Percentiles rank a stretch among this genome's conserved stretches.
These are phyloP conservation scores for Bocquillonia castaneifolia DNA, from an alignment of 441 rosid genomes.

Conservation along the genomic window DNA sequence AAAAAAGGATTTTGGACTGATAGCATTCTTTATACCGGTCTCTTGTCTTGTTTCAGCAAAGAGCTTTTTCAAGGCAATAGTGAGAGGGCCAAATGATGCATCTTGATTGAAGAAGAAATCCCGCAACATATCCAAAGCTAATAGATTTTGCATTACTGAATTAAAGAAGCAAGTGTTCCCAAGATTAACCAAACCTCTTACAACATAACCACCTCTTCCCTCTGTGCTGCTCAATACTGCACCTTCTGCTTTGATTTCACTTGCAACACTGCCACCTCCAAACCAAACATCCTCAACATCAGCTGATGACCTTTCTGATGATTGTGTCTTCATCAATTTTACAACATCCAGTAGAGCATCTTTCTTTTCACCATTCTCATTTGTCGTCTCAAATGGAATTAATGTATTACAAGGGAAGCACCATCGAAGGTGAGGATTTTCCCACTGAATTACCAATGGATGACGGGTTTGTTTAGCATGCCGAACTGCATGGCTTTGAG, in stretches of 20 bases:
- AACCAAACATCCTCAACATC: slow-evolving; percentile 58
- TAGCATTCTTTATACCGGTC: slow-evolving; percentile 48
- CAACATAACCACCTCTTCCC: slow-evolving; percentile 47
- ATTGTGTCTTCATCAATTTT: slow-evolving; percentile 55
- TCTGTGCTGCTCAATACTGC: slow-evolving; percentile 31
- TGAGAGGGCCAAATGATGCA: slow-evolving; percentile 49
- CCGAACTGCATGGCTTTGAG: slow-evolving; percentile 66
- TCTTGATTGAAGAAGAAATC: slow-evolving; percentile 51
- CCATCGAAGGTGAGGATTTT: slow-evolving; percentile 77
- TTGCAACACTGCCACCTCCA: slow-evolving; percentile 51
- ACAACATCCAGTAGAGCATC: slow-evolving; percentile 50
- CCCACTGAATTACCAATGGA: slow-evolving; percentile 67
- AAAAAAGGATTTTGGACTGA: slow-evolving; percentile 67
- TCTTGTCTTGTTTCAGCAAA: slow-evolving; percentile 60
- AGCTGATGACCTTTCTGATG: slow-evolving; percentile 29
- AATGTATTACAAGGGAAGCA: slow-evolving; percentile 63
- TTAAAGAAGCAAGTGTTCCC: slow-evolving; percentile 97
- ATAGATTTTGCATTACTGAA: slow-evolving; percentile 86
- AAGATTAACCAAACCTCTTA: slow-evolving; percentile 76
- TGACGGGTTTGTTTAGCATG: slow-evolving; percentile 67
- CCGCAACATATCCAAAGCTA: slow-evolving; percentile 55
- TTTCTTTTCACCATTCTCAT: slow-evolving; percentile 52
- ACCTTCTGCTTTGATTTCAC: slow-evolving; percentile 41
- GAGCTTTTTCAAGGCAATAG: slow-evolving; percentile 63
- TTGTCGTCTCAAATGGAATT: slow-evolving; percentile 59